Conservation (phyloP, 2,329 filamentous ascomycete genomes). For the Escovopsis weberi region DNA sequence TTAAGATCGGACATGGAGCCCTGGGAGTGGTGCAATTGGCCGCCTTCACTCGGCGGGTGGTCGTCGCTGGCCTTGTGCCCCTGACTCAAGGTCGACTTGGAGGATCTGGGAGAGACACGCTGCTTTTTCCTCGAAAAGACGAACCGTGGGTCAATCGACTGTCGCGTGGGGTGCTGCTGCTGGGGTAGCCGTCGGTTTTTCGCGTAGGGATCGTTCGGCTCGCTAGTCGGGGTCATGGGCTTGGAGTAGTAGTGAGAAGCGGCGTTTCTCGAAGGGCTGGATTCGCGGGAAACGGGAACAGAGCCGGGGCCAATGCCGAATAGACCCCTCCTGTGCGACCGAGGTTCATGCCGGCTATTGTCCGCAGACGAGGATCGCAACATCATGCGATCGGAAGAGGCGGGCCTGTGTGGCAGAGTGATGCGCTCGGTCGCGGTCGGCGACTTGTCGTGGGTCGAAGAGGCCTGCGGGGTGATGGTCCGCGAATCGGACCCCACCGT, state of each 20-base stretch:
- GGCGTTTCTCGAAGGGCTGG: slow-evolving; percentile 48
- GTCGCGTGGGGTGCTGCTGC: slow-evolving; percentile 45
- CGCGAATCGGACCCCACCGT: slow-evolving; percentile 24
- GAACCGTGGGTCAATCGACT: slow-evolving; percentile 62
- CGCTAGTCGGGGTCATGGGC: slow-evolving; percentile 65
- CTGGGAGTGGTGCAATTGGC: slow-evolving; percentile 25
- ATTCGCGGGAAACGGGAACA: slow-evolving; percentile 43
- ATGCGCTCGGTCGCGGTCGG: slow-evolving; percentile 27
- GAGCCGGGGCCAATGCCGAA: slow-evolving; percentile 39
- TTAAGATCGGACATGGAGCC: slow-evolving; percentile 91
- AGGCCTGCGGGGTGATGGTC: slow-evolving; percentile 56
- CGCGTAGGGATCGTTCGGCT: slow-evolving; percentile 76
- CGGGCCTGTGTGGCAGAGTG: slow-evolving; percentile 26
- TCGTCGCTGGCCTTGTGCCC: slow-evolving; percentile 10
- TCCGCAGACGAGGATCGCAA: slow-evolving; percentile 27
- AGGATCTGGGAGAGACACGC: slow-evolving; percentile 38
- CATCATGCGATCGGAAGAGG: slow-evolving; percentile 27
- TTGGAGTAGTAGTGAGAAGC: slow-evolving; percentile 53
- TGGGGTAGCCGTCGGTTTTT: slow-evolving; percentile 63
- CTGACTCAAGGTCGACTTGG: slow-evolving; percentile 32
- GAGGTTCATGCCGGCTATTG: slow-evolving; percentile 17
- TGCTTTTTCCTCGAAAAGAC: slow-evolving; percentile 69
- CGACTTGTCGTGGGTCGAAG: slow-evolving; percentile 37
- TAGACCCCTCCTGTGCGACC: slow-evolving; percentile 37
- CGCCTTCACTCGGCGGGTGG: slow-evolving; percentile 4